A percentile compares a stretch with the other conserved stretches of the same genome.
Evolutionary conservation across 495 filamentous ascomycete species (phyloP).

Genomic region (Gamarada debralockiae): DNA sequence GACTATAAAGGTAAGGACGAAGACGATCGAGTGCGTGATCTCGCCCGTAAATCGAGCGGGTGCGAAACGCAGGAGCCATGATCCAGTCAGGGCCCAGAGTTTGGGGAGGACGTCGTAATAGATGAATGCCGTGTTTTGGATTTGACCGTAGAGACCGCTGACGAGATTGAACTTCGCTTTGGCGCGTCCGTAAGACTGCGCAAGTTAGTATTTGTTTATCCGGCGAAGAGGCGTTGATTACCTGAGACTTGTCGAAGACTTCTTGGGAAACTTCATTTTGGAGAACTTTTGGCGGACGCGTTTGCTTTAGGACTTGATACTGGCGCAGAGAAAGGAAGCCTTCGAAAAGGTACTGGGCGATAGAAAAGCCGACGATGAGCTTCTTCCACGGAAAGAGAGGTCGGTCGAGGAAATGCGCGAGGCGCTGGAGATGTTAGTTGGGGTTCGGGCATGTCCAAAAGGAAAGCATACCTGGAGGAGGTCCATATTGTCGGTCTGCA

Average conservation of each 20-base stretch:
- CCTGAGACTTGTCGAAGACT: constrained; percentile 91
- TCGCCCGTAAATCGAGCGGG: constrained; percentile 82
- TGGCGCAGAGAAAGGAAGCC: constrained; percentile 81
- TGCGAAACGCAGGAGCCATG: constrained; percentile 65
- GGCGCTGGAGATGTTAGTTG: constrained; percentile 53
- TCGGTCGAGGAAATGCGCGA: constrained; percentile 48
- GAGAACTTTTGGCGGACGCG: constrained; percentile 76
- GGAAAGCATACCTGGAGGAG: constrained; percentile 43
- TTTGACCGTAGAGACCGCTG: constrained; percentile 74
- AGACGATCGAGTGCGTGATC: constrained; percentile 89
- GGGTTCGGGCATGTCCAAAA: not conserved
- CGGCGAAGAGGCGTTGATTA: constrained; percentile 25
- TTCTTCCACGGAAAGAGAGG: not conserved
- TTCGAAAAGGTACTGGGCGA: constrained; percentile 86
- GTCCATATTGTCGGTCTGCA: constrained; percentile 35
- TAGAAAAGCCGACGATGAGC: constrained; percentile 87
- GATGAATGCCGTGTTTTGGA: constrained; percentile 83
- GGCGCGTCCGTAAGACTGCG: constrained; percentile 79
- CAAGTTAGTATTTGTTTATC: constrained; percentile 7
- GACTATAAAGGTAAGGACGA: constrained; percentile 82
- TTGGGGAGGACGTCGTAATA: constrained; percentile 87
- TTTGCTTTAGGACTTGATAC: constrained; percentile 77
- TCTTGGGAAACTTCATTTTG: constrained; percentile 82
- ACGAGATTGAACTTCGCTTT: constrained; percentile 87
- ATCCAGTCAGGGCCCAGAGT: constrained; percentile 79